Base-by-base conservation (phyloP, 1,139 yeast species). In the Yamadazyma triangularis region DNA sequence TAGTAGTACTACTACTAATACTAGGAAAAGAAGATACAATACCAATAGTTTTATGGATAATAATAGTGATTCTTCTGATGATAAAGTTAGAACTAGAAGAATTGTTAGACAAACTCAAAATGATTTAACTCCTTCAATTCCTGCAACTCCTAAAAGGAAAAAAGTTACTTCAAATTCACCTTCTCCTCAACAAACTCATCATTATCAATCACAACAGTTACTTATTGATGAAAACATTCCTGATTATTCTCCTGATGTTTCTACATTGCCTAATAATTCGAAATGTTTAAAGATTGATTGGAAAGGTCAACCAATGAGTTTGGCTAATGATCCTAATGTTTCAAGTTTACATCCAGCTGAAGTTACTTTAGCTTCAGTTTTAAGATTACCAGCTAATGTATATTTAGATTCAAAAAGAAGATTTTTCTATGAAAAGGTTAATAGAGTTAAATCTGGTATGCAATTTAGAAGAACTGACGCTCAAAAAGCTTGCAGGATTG, bases 291-390 rank as follows among this genome's bases (percentile, higher is more conserved):
- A 82, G 51, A 85, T 94, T 28, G 97, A 89, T 53, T 91, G 98
- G 98, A 89, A 89, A 62, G 97, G 97, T 8, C 94, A 88, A 47
- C 95, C 96, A 25, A 87, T 91, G 96, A 94, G 86, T 56, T 70
- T 91, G 38, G 68, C 82, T 10, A 51, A 58, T 24, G 97, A 91
- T 57, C 94, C 95, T 15, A 70, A 85, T 44, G 58, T 72, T 32
- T 63, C 64, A 30, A 72, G 79, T 46, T 67, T 91, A 42, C 96
- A 89, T 55, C 96, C 96, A 0, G 95, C 96, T 2, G 98, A 91
- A 59, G 70, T 82, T n/a, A 68, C 74, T 27, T 67, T 91, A 40
- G 97, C 97, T 4, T 82, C 94, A 13, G 81, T 81, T n/a, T 69
- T 91, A 50, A 72, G 97, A 52, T 69, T 91, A 42, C 95, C 96